These are phyloP conservation scores for Grosmannia clavigera DNA, from an alignment of 2,329 filamentous ascomycete species.

Conservation along the genomic window DNA sequence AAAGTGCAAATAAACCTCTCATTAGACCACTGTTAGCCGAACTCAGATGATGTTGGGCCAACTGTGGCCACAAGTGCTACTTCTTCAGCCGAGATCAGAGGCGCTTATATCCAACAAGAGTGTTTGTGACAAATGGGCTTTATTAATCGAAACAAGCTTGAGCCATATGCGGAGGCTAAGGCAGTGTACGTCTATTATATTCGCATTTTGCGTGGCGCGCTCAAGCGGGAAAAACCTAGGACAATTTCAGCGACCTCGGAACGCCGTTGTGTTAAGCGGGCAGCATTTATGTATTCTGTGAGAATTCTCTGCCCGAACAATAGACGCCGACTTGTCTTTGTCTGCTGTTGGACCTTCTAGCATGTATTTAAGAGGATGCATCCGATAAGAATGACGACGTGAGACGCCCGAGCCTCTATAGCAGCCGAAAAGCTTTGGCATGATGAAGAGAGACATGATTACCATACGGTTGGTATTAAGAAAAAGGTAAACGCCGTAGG, in stretches of 20 bases:
- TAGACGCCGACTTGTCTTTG: neutral
- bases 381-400: neutral
- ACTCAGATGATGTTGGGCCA: too few relatives aligned
- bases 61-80: too few relatives aligned
- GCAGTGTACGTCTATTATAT: neutral
- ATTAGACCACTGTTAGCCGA: too few relatives aligned
- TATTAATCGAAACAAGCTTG: too few relatives aligned
- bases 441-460: neutral
- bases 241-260: neutral
- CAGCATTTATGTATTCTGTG: neutral
- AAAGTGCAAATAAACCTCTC: too few relatives aligned
- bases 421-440: neutral
- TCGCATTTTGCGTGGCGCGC: neutral
- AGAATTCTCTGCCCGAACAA: neutral
- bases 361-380: neutral
- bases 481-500: neutral
- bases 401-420: neutral
- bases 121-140: too few relatives aligned
- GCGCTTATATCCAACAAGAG: too few relatives aligned
- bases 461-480: neutral
- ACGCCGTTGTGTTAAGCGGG: neutral
- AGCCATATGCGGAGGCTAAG: neutral
- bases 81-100: too few relatives aligned
- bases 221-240: neutral
- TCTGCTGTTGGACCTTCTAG: neutral